Conservation (phyloP, 805 yeast genomes). For the Wickerhamomyces bisporus region DNA sequence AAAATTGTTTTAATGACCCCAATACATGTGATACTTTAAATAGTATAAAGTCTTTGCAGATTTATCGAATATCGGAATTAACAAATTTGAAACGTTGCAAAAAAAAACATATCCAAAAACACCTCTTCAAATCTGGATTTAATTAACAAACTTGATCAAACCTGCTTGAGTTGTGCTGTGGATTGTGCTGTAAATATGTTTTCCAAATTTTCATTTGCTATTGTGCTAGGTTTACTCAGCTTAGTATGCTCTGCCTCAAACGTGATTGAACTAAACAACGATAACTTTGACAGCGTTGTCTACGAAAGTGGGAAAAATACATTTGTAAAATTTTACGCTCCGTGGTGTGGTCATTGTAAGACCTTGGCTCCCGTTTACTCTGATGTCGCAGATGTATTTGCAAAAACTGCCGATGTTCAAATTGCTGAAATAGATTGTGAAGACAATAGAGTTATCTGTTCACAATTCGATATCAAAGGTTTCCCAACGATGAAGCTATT, state of each 20-base stretch:
- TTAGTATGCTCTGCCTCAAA: slow-evolving; percentile 15
- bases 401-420: slow-evolving; percentile 49
- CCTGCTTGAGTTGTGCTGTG: no score
- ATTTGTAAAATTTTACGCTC: slow-evolving; percentile 86
- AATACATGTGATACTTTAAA: no score
- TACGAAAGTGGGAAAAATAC: slow-evolving; percentile 63
- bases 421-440: slow-evolving; percentile 90
- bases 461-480: slow-evolving; percentile 67
- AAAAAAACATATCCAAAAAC: no score
- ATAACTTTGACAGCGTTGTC: slow-evolving; percentile 50
- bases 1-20: no score
- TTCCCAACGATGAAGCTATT: slow-evolving; percentile 89
- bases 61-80: no score
- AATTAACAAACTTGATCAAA: no score
- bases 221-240: not conserved
- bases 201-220: not conserved
- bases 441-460: slow-evolving; percentile 71
- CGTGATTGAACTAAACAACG: slow-evolving; percentile 41
- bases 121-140: no score
- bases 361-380: slow-evolving; percentile 82
- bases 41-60: no score
- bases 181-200: no score
- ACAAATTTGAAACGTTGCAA: no score
- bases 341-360: slow-evolving; percentile 97
- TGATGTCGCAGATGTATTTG: slow-evolving; percentile 69